Evolutionary conservation across 805 yeast genomes (phyloP), one percentile per base, ranked within the genome.

Genomic region (Geotrichum ghanense): DNA sequence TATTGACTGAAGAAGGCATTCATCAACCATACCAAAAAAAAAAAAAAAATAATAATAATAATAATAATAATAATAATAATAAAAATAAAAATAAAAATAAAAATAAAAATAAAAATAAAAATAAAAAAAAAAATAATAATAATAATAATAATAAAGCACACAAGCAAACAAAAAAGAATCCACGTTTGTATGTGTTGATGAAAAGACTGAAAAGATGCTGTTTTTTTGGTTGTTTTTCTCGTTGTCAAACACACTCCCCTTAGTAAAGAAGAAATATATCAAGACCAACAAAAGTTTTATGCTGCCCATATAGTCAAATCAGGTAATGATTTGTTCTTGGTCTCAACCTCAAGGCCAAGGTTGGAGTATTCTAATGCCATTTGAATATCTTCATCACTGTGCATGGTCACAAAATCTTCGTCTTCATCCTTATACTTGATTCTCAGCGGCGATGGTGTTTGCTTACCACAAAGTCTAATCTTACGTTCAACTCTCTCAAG

Each of bases 381-480:
- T 23, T 63, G 66, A 85, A 95, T 83, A 61, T 90, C 97, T 45
- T 90, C 97, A 51, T 82, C 83, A 25, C 87, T 77, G 53, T 80
- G 83, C 64, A 90, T 77, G 43, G 83, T 79, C 40, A 92, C 94
- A 60, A 76, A 82, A 61, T 92, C 98, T 16, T 95, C 96, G 61
- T 92, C 98, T 64, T 92, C 98, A 63, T 92, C 98, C 60, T 78
- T 79, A 61, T 87, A 90, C 62, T 80, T 81, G 50, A 92, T 71
- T 56, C 82, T 74, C 35, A 75, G 65, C 20, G 65, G 69, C 46
- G 43, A 44, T 42, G 61, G 61, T n/a, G 57, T 51, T 48, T 67
- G 64, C 42, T 68, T 71, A 21, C 81, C 83, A 46, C 78, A 70
- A 45, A 75, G 73, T 41, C 71, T 67, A 42, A 79, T 60, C 57